Evolutionary conservation across 306 rosid genomes (phyloP), one percentile per base, ranked within the genome.

Genomic region (Acacia melanoxylon): DNA sequence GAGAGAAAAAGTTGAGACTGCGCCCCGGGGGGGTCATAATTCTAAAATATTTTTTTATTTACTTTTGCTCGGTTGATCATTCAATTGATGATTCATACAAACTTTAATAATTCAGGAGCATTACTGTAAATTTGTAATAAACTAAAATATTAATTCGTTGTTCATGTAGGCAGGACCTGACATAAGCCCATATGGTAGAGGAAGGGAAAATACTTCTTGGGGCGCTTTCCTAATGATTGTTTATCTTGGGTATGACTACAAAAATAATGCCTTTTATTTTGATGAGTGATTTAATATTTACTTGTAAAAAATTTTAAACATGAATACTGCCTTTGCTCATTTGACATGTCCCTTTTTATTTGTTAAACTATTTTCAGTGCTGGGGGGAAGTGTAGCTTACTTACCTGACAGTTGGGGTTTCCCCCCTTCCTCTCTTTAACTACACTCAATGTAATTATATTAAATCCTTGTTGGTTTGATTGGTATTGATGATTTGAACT

Each of bases 121-220:
- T 78, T 78, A 15, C n/a, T n/a, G n/a, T n/a, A n/a, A n/a, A n/a
- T n/a, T 81, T 74, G 37, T 75, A 80, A 62, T 66, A 75, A 70
- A 80, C 76, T 84, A 79, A 80, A 78, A 41, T 87, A 61, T 70
- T 44, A 35, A 72, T 72, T 61, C 79, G 68, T 66, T 42, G 80
- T 85, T 81, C 44, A 80, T 91, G 86, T 87, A 95, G 99, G 99
- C 94, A 85, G 97, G 92, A 86, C 31, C 92, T 37, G 99, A 92
- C 54, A 16, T 89, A 72, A 91, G 86, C 82, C 97, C 98, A 68
- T 93, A 88, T 79, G 86, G 90, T 81, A 85, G 89, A 82, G 98
- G 97, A 89, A 91, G 99, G 85, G 99, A 95, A 91, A 95, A 92
- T 88, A 95, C 99, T 31, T 86, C 88, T 41, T 95, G 99, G 99